Percentiles rank a stretch among this genome's conserved stretches.
Conservation (phyloP, 768 basidiomycete species). For the Roridomyces roridus region DNA sequence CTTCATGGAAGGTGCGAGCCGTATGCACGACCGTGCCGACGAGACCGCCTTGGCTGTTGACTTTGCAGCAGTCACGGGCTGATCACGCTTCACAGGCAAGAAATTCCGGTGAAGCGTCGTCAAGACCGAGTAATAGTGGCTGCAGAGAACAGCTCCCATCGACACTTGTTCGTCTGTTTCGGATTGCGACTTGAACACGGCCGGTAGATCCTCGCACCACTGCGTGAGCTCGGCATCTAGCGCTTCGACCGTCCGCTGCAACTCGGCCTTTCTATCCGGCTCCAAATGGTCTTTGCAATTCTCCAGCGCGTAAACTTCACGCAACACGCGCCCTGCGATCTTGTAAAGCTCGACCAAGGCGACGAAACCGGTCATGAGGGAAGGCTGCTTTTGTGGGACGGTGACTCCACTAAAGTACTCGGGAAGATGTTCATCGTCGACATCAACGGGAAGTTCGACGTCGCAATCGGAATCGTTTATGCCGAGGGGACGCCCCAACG, state of each 20-base stretch:
- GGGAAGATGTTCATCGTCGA: conserved; percentile 80
- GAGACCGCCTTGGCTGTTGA: conserved; percentile 83
- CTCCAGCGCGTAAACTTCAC: conserved; percentile 84
- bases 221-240: conserved; percentile 78
- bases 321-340: conserved; percentile 82
- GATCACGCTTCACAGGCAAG: conserved; percentile 78
- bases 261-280: conserved; percentile 72
- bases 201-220: conserved; percentile 85
- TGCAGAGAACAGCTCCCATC: conserved; percentile 86
- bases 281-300: conserved; percentile 77
- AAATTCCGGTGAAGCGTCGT: conserved; percentile 90
- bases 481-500: conserved; percentile 87
- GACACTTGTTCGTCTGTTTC: conserved; percentile 81
- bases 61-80: conserved; percentile 62
- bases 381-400: conserved; percentile 58
- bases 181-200: conserved; percentile 75
- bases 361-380: conserved; percentile 84
- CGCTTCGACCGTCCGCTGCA: conserved; percentile 80
- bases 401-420: conserved; percentile 75
- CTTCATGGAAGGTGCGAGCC: conserved; percentile 84
- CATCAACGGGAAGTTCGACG: conserved; percentile 80
- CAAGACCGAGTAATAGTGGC: conserved; percentile 88
- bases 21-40: conserved; percentile 85
- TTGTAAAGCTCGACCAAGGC: conserved; percentile 81
- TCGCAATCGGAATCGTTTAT: conserved; percentile 92